These are phyloP conservation scores for Exobasidium rhododendri DNA, from an alignment of 1,284 basidiomycete genomes.

Conservation along the genomic window DNA sequence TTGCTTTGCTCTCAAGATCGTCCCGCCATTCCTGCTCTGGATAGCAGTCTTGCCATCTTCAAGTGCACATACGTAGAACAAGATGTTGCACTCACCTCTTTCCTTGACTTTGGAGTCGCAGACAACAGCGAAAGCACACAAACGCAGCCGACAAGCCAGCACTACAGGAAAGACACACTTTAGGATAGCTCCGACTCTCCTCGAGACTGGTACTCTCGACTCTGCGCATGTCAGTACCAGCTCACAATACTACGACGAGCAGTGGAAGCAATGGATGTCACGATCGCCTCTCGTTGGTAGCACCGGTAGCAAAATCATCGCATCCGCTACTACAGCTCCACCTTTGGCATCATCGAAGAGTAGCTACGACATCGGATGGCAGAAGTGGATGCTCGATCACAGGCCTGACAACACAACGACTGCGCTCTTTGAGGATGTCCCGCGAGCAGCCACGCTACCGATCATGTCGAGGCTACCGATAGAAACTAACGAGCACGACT, in stretches of 20 bases:
- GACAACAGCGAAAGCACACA: background rate
- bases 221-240: background rate
- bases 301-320: background rate
- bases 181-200: background rate
- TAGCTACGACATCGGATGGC: background rate
- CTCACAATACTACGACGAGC: background rate
- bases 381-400: background rate
- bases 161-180: conserved; percentile 8
- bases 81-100: background rate
- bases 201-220: too few relatives aligned
- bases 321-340: background rate
- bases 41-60: too few relatives aligned
- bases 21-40: background rate
- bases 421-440: conserved; percentile 28
- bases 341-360: background rate
- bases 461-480: conserved; percentile 33
- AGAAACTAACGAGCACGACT: conserved; percentile 6
- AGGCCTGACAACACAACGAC: background rate
- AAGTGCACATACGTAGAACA: too few relatives aligned
- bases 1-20: too few relatives aligned
- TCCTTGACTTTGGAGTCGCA: background rate
- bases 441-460: conserved; percentile 30
- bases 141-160: background rate
- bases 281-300: too few relatives aligned
- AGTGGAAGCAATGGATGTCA: background rate